Conservation (phyloP, 192 early-diverging fungal species). For the Haplosporangium gracile region DNA sequence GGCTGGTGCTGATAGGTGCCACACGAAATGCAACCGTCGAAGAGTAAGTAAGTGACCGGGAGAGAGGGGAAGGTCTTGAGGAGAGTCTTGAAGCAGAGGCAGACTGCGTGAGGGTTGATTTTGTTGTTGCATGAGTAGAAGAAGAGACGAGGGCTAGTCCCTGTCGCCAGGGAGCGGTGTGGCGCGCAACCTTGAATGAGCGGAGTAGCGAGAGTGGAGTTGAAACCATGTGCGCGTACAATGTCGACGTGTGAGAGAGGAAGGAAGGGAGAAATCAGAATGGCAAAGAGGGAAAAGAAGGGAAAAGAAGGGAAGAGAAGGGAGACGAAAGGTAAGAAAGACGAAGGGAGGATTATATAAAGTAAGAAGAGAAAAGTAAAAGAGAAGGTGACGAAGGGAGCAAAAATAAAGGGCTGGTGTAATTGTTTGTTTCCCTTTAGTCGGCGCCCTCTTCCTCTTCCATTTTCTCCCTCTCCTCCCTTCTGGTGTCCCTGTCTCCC, state of each 20-base stretch:
- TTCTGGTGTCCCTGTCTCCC: background rate
- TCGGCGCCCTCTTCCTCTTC: background rate
- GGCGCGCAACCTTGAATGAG: background rate
- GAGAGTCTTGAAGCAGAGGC: background rate
- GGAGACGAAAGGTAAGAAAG: background rate
- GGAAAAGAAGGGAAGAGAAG: background rate
- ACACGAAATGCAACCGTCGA: background rate
- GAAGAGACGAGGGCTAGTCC: background rate
- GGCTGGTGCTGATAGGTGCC: background rate
- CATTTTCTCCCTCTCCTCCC: background rate
- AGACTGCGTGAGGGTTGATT: background rate
- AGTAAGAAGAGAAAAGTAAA: background rate
- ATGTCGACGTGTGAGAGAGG: background rate
- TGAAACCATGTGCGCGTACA: background rate
- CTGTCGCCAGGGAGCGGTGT: slow-evolving; percentile 10
- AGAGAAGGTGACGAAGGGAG: background rate
- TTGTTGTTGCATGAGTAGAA: background rate
- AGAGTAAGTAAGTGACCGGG: background rate
- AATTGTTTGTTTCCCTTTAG: no score
- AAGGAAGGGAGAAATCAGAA: background rate
- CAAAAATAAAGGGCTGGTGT: background rate
- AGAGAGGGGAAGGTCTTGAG: background rate
- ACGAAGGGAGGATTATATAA: background rate
- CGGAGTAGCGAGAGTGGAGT: slow-evolving; percentile 9
- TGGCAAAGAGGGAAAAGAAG: background rate